phyloP scores from a whole-genome alignment of 2,329 filamentous ascomycete species.

The Chaetomium globosum region DNA sequence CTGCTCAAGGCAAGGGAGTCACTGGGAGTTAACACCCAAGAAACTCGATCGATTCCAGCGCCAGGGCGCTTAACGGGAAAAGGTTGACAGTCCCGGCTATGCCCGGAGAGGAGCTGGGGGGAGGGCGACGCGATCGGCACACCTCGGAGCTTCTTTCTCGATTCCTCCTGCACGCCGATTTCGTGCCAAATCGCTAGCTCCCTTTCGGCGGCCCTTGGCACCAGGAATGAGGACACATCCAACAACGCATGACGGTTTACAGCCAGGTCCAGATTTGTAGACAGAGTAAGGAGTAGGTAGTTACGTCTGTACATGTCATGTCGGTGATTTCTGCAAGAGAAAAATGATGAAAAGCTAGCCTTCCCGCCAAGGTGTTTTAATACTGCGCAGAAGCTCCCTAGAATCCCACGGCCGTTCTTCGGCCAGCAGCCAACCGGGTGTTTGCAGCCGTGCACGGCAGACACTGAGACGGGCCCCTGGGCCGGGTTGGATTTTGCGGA shows the following conservation, averaged over 20 bases:
- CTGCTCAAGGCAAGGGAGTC: background rate
- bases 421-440: conserved; percentile 24
- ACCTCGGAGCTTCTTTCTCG: background rate
- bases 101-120: background rate
- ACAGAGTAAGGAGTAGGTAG: background rate
- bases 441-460: conserved; percentile 7
- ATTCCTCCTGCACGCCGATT: background rate
- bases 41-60: background rate
- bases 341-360: background rate
- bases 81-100: background rate
- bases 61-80: background rate
- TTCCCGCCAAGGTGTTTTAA: background rate
- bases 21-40: background rate
- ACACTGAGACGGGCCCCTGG: conserved; percentile 6
- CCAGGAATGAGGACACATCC: background rate
- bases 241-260: background rate
- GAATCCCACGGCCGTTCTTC: conserved; percentile 28
- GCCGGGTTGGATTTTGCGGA: conserved; percentile 3
- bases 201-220: background rate
- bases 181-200: background rate
- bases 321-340: background rate
- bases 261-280: background rate
- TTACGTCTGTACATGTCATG: too few relatives aligned
- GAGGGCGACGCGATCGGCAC: background rate
- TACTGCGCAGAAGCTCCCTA: conserved; percentile 11